Conservation (phyloP, 2,329 filamentous ascomycete genomes). For the Talaromyces sp. region DNA sequence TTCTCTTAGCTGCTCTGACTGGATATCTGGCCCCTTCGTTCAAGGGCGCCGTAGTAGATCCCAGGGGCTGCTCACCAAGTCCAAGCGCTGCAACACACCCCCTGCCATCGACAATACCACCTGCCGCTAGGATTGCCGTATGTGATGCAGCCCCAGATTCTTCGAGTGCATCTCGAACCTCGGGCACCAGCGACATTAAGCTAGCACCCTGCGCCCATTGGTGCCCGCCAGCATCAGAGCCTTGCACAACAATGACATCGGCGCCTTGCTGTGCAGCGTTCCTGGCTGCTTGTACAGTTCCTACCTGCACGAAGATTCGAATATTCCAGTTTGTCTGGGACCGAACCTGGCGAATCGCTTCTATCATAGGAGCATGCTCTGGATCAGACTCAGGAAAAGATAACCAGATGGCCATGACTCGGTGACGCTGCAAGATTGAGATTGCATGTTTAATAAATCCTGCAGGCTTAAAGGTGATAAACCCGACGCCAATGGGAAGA, state of each 20-base stretch:
- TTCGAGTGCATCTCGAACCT: slow-evolving; percentile 54
- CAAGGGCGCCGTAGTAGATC: neutral
- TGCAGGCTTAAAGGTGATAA: slow-evolving; percentile 57
- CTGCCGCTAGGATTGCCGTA: slow-evolving; percentile 58
- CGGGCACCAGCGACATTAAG: slow-evolving; percentile 60
- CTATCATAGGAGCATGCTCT: slow-evolving; percentile 38
- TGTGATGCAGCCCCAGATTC: slow-evolving; percentile 22
- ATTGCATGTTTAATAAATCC: slow-evolving; percentile 39
- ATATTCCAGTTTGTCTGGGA: slow-evolving; percentile 37
- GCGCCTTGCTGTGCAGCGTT: slow-evolving; percentile 53
- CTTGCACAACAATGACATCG: slow-evolving; percentile 65
- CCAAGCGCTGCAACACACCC: slow-evolving; percentile 59
- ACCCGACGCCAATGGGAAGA: slow-evolving; percentile 62
- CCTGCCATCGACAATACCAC: slow-evolving; percentile 61
- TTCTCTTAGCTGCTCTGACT: neutral
- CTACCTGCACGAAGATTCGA: slow-evolving; percentile 64
- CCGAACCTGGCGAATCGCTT: slow-evolving; percentile 29
- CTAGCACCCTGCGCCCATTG: slow-evolving; percentile 59
- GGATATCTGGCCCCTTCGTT: neutral
- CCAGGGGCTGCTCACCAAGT: slow-evolving; percentile 50
- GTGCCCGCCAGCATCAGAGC: slow-evolving; percentile 67
- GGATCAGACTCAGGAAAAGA: slow-evolving; percentile 59
- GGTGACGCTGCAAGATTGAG: slow-evolving; percentile 56
- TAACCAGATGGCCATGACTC: slow-evolving; percentile 66
- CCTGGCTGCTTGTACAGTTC: slow-evolving; percentile 60